These are phyloP conservation scores for Tulasnella sp. DNA, from an alignment of 768 basidiomycete genomes.

Conservation along the genomic window DNA sequence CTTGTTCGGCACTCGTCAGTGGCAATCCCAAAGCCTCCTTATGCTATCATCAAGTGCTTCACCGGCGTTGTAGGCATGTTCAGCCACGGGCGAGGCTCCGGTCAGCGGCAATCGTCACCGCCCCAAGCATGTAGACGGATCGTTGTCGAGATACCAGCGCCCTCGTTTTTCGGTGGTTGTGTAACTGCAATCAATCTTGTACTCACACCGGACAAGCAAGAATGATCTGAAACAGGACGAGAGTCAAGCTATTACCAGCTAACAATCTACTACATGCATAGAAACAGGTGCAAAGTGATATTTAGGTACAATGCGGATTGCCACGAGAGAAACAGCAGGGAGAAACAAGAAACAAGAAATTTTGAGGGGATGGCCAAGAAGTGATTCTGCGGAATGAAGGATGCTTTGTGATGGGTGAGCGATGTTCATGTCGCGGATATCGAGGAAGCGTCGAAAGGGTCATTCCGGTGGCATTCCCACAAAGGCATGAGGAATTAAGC, in stretches of 20 bases:
- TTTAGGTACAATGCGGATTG: slow-evolving; percentile 10
- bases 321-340: neutral
- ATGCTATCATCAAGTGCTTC: no score
- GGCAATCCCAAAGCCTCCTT: neutral
- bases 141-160: neutral
- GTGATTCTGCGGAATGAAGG: neutral
- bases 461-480: neutral
- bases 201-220: neutral
- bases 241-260: neutral
- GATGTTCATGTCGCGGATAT: neutral
- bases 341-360: neutral
- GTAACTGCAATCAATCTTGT: neutral
- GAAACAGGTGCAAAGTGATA: neutral
- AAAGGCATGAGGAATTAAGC: slow-evolving; percentile 3
- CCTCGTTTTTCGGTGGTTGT: neutral
- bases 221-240: neutral
- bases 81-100: neutral
- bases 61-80: no score
- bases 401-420: neutral
- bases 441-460: neutral
- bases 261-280: slow-evolving; percentile 8
- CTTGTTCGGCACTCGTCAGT: neutral
- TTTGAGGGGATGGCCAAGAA: neutral
- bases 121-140: neutral
- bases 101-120: neutral